Evolutionary conservation across 1,139 yeast species (phyloP).

Genomic region (Suhomyces bribrorum): DNA sequence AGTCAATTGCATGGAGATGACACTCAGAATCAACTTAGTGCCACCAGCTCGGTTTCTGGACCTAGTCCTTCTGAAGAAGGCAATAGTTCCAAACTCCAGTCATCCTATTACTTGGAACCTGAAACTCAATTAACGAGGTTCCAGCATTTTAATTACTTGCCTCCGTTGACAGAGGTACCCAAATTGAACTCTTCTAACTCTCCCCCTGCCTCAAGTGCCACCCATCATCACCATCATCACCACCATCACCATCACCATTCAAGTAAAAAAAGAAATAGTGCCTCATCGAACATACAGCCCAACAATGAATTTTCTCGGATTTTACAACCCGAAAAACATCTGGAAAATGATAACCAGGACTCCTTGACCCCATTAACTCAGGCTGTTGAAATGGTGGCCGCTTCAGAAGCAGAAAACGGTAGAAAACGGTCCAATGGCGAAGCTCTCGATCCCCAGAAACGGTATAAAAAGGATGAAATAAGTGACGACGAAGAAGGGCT

Average conservation of each 20-base stretch:
- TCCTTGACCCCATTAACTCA: constrained; percentile 43
- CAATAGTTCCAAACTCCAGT: neutral
- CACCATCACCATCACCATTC: constrained; percentile 29
- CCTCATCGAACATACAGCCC: neutral
- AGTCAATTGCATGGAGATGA: constrained; percentile 6
- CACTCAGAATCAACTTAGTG: constrained; percentile 2
- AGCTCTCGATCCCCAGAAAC: constrained; percentile 15
- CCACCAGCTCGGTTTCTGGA: constrained; percentile 10
- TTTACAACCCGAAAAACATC: neutral
- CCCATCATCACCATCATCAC: constrained; percentile 30
- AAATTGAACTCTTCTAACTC: constrained; percentile 60
- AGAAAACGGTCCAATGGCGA: constrained; percentile 9
- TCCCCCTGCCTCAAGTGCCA: constrained; percentile 32
- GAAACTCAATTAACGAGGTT: constrained; percentile 59
- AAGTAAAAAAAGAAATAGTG: constrained; percentile 5
- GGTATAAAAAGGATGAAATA: constrained; percentile 10
- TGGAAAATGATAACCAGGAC: neutral
- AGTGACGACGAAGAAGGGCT: constrained; percentile 44
- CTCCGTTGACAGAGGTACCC: constrained; percentile 72
- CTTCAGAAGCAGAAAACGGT: constrained; percentile 29
- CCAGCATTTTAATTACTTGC: constrained; percentile 72
- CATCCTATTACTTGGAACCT: constrained; percentile 42
- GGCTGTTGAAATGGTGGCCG: constrained; percentile 46
- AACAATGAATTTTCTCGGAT: neutral
- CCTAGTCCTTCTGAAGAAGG: constrained; percentile 10